A percentile compares a stretch with the other conserved stretches of the same genome.
Conservation (phyloP, 2,329 filamentous ascomycete species). For the Colletotrichum sp. region DNA sequence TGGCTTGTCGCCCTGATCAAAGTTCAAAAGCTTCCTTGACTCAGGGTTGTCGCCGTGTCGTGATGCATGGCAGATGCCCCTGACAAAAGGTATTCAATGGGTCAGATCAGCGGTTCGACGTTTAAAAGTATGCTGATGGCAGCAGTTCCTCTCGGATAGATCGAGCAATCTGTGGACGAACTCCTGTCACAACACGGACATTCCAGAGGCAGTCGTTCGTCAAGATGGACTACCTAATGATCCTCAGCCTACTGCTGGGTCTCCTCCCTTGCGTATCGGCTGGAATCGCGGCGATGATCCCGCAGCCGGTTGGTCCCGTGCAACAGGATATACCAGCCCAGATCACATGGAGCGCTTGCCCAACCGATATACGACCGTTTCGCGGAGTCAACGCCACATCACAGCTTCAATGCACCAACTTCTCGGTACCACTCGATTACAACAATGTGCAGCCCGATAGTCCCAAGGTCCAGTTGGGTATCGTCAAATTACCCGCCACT, state of each 20-base stretch:
- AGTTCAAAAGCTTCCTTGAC: background rate
- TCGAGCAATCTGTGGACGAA: background rate
- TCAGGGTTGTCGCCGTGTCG: background rate
- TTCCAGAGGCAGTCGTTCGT: background rate
- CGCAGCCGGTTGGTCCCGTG: background rate
- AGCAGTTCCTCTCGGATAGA: rapidly evolving
- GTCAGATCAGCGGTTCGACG: background rate
- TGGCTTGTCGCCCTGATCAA: background rate
- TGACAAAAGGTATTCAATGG: background rate
- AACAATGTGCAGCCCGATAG: background rate
- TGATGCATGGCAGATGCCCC: background rate
- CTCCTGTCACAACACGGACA: background rate
- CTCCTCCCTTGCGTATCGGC: background rate
- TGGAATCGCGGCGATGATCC: background rate
- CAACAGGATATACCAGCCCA: background rate
- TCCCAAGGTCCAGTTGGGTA: background rate
- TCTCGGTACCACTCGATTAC: conserved; percentile 1
- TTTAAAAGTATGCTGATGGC: background rate
- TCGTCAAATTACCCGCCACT: conserved; percentile 1
- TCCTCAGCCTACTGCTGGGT: background rate
- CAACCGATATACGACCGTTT: background rate
- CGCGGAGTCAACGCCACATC: background rate
- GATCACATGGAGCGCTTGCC: background rate
- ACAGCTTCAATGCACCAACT: conserved; percentile 3
- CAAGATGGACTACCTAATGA: background rate